These are phyloP conservation scores for Populus trichocarpa DNA, from an alignment of 441 rosid genomes.

Conservation along the genomic window DNA sequence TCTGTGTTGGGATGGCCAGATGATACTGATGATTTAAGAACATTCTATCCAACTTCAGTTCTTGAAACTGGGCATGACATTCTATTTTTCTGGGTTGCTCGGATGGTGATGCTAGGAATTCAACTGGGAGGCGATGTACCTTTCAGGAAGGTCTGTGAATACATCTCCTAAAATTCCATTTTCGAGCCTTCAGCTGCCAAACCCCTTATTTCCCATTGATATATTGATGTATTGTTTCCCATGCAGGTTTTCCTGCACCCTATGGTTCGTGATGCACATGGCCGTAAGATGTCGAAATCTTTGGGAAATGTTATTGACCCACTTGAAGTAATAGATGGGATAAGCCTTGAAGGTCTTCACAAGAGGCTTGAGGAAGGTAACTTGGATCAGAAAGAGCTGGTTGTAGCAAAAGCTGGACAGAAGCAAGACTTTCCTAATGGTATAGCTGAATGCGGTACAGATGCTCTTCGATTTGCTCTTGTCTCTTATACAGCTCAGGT, in stretches of 20 bases:
- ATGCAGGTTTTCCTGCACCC: slow-evolving; percentile 88
- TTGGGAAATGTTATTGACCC: slow-evolving; percentile 96
- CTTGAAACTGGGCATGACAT: slow-evolving; percentile 64
- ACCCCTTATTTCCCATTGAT: background rate
- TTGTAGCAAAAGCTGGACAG: no score
- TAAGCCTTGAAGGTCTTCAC: slow-evolving; percentile 70
- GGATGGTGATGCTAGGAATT: slow-evolving; percentile 94
- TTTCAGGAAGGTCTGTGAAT: slow-evolving; percentile 61
- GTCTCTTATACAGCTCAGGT: no score
- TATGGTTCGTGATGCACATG: slow-evolving; percentile 98
- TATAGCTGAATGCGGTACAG: no score
- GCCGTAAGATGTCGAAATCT: slow-evolving; percentile 96
- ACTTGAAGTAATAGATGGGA: slow-evolving; percentile 87
- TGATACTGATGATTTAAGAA: slow-evolving; percentile 71
- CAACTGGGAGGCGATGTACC: slow-evolving; percentile 89
- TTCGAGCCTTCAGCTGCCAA: background rate
- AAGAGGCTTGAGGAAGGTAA: no score
- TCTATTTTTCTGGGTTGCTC: slow-evolving; percentile 96
- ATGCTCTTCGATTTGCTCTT: no score
- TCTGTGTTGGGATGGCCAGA: slow-evolving; percentile 94
- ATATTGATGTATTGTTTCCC: slow-evolving; percentile 4
- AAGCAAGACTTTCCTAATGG: no score
- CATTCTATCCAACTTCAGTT: slow-evolving; percentile 67
- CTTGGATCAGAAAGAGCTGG: no score
- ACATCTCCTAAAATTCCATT: slow-evolving; percentile 1